Base-by-base conservation (phyloP, 2,329 filamentous ascomycete species). In the Ceratocystis lukuohia region DNA sequence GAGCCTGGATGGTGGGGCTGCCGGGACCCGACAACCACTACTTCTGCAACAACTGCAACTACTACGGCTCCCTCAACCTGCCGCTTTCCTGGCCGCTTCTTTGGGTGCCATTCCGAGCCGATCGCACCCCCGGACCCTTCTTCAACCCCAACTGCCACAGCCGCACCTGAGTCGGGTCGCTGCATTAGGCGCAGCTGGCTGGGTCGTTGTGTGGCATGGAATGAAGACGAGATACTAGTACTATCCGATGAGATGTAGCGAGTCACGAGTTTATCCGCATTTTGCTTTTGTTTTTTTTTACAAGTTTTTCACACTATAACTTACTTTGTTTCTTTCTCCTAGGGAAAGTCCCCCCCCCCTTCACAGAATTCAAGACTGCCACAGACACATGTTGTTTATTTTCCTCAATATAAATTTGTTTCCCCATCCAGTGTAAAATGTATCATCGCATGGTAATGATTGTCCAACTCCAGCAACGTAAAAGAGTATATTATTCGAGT, bases 1-100 rank as follows among this genome's bases (percentile, higher is more conserved):
- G 83, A 81, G 1, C 84, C 84, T 2, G 85, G 85, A 8, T 88
- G 84, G 82, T 87, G 87, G 70, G 84, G 85, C 1, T 87, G 84
- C 74, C 84, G 85, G 44, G 84, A 77, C 64, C 71, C 75, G 71
- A 74, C 75, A 33, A 71, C 72, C 6, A 76, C 75, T 2, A 71
- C 73, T n/a, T 75, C 73, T 1, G 71, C 72, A 3, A 72, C 73
- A 1, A 57, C 65, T 65, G 50, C 70, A 8, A 72, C 72, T 7
- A 68, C 71, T 7, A 67, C 61, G 2, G 28, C 69, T n/a, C 65
- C 61, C 2, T 74, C 74, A 1, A 74, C 74, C 25, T 82, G 80
- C 69, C 69, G 75, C 48, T 77, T 75, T 1, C 80, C 80, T 1
- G 80, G 80, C 3, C 71, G 75, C 53, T 79, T 82, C 72, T 80